Conservation (phyloP, 2,329 filamentous ascomycete species). For the Venturia pyrina region DNA sequence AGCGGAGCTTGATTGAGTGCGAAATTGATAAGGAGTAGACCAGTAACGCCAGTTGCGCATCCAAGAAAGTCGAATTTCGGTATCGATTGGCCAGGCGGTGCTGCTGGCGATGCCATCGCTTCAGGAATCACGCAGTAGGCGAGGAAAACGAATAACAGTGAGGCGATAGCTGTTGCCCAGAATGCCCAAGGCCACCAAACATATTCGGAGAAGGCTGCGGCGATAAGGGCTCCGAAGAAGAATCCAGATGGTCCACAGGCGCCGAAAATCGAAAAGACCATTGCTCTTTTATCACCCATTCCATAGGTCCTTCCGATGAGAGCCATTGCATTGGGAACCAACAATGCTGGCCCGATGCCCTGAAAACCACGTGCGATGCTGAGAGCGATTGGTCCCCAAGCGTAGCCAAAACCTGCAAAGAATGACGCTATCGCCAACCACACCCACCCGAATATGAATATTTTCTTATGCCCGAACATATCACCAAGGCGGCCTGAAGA, state of each 20-base stretch:
- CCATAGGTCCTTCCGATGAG: conserved; percentile 13
- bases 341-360: conserved; percentile 24
- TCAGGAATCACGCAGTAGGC: conserved; percentile 19
- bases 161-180: conserved; percentile 22
- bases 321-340: conserved; percentile 14
- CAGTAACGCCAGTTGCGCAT: conserved; percentile 20
- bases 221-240: conserved; percentile 8
- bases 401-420: conserved; percentile 25
- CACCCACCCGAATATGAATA: conserved; percentile 26
- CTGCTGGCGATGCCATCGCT: neutral
- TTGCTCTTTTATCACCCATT: conserved; percentile 10
- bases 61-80: conserved; percentile 21
- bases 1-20: conserved; percentile 25
- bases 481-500: conserved; percentile 26
- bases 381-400: conserved; percentile 38
- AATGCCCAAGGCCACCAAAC: conserved; percentile 25
- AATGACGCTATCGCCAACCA: conserved; percentile 30
- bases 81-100: conserved; percentile 10
- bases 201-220: conserved; percentile 9
- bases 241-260: conserved; percentile 12
- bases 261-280: conserved; percentile 12
- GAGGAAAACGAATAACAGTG: conserved; percentile 17
- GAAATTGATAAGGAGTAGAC: conserved; percentile 24
- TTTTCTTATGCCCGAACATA: conserved; percentile 27
- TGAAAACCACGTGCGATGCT: conserved; percentile 45